Percentiles rank a stretch among this genome's conserved stretches.
Evolutionary conservation across 1,284 basidiomycete genomes (phyloP).

Genomic region (Papiliotrema nemorosa): DNA sequence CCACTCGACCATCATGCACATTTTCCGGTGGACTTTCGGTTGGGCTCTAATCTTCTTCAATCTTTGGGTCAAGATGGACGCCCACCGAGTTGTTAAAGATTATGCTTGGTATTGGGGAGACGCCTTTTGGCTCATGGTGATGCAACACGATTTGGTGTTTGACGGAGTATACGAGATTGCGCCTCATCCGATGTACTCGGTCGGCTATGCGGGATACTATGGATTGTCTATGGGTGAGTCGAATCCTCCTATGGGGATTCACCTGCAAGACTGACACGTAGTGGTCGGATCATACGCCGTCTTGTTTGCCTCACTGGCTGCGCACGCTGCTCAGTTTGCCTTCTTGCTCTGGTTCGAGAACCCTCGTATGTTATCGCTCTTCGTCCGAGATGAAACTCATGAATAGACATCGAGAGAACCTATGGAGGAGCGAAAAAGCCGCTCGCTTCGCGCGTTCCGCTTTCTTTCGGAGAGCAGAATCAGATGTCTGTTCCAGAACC

Average conservation of each 20-base stretch:
- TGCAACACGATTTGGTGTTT: slow-evolving; percentile 74
- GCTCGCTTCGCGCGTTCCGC: slow-evolving; percentile 74
- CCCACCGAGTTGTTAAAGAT: slow-evolving; percentile 89
- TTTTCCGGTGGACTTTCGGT: slow-evolving; percentile 85
- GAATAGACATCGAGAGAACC: slow-evolving; percentile 80
- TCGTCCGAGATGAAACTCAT: not conserved
- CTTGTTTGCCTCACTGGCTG: slow-evolving; percentile 85
- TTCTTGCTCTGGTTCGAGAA: slow-evolving; percentile 98
- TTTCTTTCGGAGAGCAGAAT: slow-evolving; percentile 42
- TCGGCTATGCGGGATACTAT: slow-evolving; percentile 95
- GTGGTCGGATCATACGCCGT: slow-evolving; percentile 71
- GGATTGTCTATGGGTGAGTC: slow-evolving; percentile 64
- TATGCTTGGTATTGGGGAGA: slow-evolving; percentile 97
- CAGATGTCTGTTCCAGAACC: not conserved
- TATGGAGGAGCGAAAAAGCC: slow-evolving; percentile 80
- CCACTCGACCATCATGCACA: slow-evolving; percentile 68
- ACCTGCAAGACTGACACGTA: slow-evolving; percentile 7
- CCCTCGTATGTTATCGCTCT: slow-evolving; percentile 64
- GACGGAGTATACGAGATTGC: slow-evolving; percentile 89
- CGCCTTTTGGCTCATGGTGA: slow-evolving; percentile 73
- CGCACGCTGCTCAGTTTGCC: slow-evolving; percentile 90
- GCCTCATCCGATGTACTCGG: slow-evolving; percentile 56
- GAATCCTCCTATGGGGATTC: slow-evolving; percentile 51
- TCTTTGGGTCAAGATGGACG: slow-evolving; percentile 97
- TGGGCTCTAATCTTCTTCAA: slow-evolving; percentile 87